Percentiles rank a stretch among this genome's conserved stretches.
These are phyloP conservation scores for Pyrrhoderma noxium DNA, from an alignment of 1,284 basidiomycete species.

Conservation along the genomic window DNA sequence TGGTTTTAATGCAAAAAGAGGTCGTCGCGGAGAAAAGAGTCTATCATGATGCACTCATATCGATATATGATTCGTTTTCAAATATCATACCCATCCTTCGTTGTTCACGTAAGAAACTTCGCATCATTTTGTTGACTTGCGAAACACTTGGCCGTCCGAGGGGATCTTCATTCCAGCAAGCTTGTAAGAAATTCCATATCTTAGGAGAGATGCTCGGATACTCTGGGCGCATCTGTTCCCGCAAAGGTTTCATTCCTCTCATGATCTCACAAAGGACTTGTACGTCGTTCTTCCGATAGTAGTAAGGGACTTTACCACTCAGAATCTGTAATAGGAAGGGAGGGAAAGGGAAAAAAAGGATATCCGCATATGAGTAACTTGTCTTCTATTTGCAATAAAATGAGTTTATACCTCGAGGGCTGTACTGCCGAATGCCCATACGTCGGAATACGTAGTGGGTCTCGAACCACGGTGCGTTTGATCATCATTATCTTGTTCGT, in stretches of 20 bases:
- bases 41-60: neutral
- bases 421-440: constrained; percentile 16
- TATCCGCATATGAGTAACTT: too few species aligned
- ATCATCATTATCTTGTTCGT: neutral
- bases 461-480: neutral
- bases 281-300: constrained; percentile 15
- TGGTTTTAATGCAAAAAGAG: too few species aligned
- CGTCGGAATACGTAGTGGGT: constrained; percentile 11
- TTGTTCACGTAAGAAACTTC: constrained; percentile 5
- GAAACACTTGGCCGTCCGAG: constrained; percentile 7
- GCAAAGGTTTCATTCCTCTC: constrained; percentile 7
- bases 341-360: neutral
- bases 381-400: neutral
- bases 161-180: constrained; percentile 15
- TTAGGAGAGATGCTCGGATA: constrained; percentile 7
- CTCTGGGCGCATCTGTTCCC: neutral
- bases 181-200: constrained; percentile 12
- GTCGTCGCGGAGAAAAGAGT: too few species aligned
- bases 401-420: constrained; percentile 7
- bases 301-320: constrained; percentile 15
- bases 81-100: constrained; percentile 11
- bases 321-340: constrained; percentile 2
- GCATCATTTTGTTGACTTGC: constrained; percentile 4
- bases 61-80: constrained; percentile 3
- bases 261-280: constrained; percentile 16